Evolutionary conservation across 768 basidiomycete species (phyloP), one percentile per base, ranked within the genome.

Genomic region (Mycena galopus): DNA sequence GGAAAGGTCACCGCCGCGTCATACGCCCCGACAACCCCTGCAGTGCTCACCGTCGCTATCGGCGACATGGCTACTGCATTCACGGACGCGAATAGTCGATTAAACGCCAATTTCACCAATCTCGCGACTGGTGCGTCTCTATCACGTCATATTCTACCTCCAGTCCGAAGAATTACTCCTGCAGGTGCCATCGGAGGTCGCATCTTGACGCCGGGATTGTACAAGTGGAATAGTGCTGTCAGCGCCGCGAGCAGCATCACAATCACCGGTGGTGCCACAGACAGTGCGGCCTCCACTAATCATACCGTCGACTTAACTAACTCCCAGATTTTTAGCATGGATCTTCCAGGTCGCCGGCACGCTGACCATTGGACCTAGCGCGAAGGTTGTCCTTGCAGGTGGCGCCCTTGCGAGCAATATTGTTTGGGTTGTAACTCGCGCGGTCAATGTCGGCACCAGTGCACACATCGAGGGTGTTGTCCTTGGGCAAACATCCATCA

Each of bases 11-110:
- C 64, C 56, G 78, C 77, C 12, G 77, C 78, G 19, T 47, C 66
- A 14, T 79, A 75, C 58, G 55, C 59, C 25, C 29, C 60, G 11
- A 76, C 78, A 12, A 79, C 78, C 33, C 78, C 78, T 19, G 33
- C 71, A 8, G 56, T 55, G n/a, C 74, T 79, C 59, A 77, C 71
- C 4, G 71, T 73, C 21, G 76, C 77, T 23, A 61, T 77, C 50
- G 37, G 32, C 25, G 74, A 79, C 67, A 75, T 79, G 78, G 50
- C 68, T 32, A 73, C 78, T 16, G 78, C 78, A 19, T 76, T 69
- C 69, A 69, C 39, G 21, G 76, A 78, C 51, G 76, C 77, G 30
- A 32, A 66, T 27, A 66, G 75, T 10, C 72, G 76, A 19, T 32
- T 55, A 23, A 64, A 62, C 35, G 75, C 78, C 2, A 53, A 69